A percentile compares a stretch with the other conserved stretches of the same genome.
phyloP scores from a whole-genome alignment of 192 early-diverging fungal genomes.

The Gigaspora rosea region DNA sequence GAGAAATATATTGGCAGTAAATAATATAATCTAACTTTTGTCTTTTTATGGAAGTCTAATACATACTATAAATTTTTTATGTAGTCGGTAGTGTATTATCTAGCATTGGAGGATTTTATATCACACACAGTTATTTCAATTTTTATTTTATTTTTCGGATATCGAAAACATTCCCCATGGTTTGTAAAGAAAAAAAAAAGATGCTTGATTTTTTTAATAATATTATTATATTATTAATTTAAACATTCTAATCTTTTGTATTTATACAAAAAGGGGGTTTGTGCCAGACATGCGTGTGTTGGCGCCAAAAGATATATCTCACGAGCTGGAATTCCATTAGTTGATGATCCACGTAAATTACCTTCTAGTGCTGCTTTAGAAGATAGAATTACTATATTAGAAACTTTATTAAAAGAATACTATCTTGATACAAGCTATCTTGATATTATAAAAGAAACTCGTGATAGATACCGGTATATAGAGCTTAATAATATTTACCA shows the following conservation, averaged over 20 bases:
- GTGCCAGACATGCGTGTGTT: background rate
- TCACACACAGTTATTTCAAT: background rate
- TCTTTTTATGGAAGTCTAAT: too few species aligned
- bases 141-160: background rate
- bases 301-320: background rate
- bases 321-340: background rate
- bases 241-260: background rate
- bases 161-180: background rate
- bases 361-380: background rate
- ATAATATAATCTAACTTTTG: too few species aligned
- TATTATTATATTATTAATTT: background rate
- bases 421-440: background rate
- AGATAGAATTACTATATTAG: background rate
- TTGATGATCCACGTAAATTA: background rate
- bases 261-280: background rate
- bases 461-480: too few species aligned
- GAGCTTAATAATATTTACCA: too few species aligned
- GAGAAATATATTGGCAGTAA: too few species aligned
- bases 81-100: background rate
- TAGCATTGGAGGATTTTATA: background rate
- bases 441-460: background rate
- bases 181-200: background rate
- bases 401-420: conserved; percentile 2
- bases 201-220: background rate
- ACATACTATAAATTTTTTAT: background rate